A percentile compares a stretch with the other conserved stretches of the same genome.
phyloP scores from a whole-genome alignment of 2,329 filamentous ascomycete genomes.

The Sarocladium strictum region DNA sequence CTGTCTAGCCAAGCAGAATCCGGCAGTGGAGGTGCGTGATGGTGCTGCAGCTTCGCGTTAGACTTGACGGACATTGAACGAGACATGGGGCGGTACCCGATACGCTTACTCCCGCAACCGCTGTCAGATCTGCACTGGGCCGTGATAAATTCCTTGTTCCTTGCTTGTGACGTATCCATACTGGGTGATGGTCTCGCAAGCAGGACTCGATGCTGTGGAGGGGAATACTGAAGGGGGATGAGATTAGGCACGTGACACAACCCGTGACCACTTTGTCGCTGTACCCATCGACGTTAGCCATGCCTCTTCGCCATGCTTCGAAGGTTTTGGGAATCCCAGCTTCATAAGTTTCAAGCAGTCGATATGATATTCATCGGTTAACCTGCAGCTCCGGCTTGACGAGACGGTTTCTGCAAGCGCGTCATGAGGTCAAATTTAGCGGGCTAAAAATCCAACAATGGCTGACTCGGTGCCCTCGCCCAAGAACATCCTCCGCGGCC shows the following conservation, averaged over 20 bases:
- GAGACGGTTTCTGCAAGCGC: not conserved
- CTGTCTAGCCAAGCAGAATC: too few species aligned
- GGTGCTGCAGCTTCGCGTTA: not conserved
- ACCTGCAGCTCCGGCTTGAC: not conserved
- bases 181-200: not conserved
- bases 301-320: not conserved
- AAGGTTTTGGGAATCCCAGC: too few species aligned
- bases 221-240: not conserved
- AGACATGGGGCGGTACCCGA: not conserved
- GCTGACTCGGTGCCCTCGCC: constrained; percentile 29
- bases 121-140: not conserved
- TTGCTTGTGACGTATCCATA: not conserved
- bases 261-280: not conserved
- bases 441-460: constrained; percentile 16
- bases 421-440: not conserved
- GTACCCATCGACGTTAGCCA: not conserved
- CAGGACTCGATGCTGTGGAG: not conserved
- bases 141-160: not conserved
- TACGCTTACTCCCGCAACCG: not conserved
- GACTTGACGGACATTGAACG: not conserved
- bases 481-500: constrained; percentile 72
- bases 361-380: too few species aligned
- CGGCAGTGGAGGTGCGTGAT: not conserved
- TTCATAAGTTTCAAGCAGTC: too few species aligned
- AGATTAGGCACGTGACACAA: not conserved